phyloP scores from a whole-genome alignment of 2,329 filamentous ascomycete genomes.

The Sclerotinia glacialis region DNA sequence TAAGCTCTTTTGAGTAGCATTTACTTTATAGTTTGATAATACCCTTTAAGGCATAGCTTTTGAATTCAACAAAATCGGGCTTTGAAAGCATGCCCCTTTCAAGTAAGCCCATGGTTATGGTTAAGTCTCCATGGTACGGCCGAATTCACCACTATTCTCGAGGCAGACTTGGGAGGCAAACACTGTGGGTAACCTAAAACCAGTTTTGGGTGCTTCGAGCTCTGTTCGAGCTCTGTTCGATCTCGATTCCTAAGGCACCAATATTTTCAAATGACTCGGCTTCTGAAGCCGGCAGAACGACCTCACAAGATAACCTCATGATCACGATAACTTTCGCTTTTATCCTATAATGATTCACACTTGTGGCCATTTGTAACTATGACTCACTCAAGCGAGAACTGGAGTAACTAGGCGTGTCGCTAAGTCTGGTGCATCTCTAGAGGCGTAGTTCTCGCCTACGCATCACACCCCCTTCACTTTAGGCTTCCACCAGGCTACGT shows the following conservation, averaged over 20 bases:
- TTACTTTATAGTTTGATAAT: not conserved
- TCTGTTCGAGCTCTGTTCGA: not conserved
- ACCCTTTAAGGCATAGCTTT: not conserved
- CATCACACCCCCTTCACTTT: slow-evolving; percentile 11
- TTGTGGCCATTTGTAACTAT: slow-evolving; percentile 5
- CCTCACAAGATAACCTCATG: slow-evolving; percentile 10
- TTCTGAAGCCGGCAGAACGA: not conserved
- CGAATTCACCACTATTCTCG: not conserved
- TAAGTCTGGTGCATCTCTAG: not conserved
- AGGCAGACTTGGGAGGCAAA: slow-evolving; percentile 7
- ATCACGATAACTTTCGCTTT: slow-evolving; percentile 4
- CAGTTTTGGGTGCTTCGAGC: not conserved
- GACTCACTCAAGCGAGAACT: slow-evolving; percentile 1
- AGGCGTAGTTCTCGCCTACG: slow-evolving; percentile 12
- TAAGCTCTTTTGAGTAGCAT: not conserved
- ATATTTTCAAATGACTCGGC: not conserved
- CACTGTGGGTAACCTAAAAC: not conserved
- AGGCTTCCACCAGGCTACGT: slow-evolving; percentile 15
- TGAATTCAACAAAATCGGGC: not conserved
- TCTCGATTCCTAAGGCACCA: not conserved
- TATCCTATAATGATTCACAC: slow-evolving; percentile 13
- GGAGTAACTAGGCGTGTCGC: not conserved
- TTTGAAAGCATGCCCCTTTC: not conserved
- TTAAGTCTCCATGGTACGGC: not conserved
- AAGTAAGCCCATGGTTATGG: not conserved